Evolutionary conservation across 768 basidiomycete genomes (phyloP), one percentile per base, ranked within the genome.

Genomic region (Roridomyces roridus): DNA sequence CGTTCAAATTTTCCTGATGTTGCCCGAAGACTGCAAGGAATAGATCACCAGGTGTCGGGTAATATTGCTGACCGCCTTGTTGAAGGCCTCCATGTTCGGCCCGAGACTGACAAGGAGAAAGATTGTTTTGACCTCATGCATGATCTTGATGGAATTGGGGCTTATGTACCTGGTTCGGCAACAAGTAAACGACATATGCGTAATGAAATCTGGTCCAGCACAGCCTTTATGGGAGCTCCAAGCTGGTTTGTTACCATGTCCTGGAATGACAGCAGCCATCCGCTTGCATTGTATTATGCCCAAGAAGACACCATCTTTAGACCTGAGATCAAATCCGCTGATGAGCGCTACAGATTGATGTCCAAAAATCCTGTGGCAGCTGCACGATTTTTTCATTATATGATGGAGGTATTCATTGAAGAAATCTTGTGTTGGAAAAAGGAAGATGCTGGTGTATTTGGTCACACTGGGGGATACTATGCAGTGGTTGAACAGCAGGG

Each of bases 401-500:
- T 72, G 56, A 66, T 70, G 14, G n/a, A 64, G 14, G 15, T 60
- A 4, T 69, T 74, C 51, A 65, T 75, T 10, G 63, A 64, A 28
- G 55, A 70, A 53, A 51, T 71, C 23, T 24, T 68, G 37, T 55
- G 69, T 21, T 40, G 65, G 44, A 61, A 57, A 46, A 31, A 23
- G 7, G 15, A 39, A 1, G 26, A 60, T 12, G 4, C 29, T 0
- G 72, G 71, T 3, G 12, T 72, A 9, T 74, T 61, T 55, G 72
- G 74, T 6, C 15, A 60, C 0, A 68, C 72, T 14, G 12, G 41
- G 2, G 71, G 62, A 0, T 75, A 74, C 57, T 71, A 70, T 66
- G 68, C 69, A 6, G 66, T 61, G 1, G 67, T 74, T 48, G 76
- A 77, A 52, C 67, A 72, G 53, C 75, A 78, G 60, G 75, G 76